These are phyloP conservation scores for Monilinia polystroma DNA, from an alignment of 2,329 filamentous ascomycete species.

Conservation along the genomic window DNA sequence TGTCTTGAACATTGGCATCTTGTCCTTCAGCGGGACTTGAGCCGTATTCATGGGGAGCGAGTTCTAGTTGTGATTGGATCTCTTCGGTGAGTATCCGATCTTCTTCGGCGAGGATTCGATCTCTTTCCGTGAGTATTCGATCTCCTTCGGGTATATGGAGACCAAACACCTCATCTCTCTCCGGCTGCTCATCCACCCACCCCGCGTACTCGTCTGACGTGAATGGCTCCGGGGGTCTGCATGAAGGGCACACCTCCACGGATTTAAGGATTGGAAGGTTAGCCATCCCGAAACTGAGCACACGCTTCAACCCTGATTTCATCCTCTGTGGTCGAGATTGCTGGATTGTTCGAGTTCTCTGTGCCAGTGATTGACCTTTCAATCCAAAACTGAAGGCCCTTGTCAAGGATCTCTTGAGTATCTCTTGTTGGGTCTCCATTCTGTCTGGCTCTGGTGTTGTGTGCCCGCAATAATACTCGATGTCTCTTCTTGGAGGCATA, in stretches of 20 bases:
- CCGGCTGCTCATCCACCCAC: not conserved
- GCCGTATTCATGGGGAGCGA: not conserved
- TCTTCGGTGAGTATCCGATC: not conserved
- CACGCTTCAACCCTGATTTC: not conserved
- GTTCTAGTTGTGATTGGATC: not conserved
- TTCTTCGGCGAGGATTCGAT: too few relatives aligned
- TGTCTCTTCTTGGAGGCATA: not conserved
- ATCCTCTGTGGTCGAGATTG: not conserved
- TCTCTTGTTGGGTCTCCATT: not conserved
- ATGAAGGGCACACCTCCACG: not conserved
- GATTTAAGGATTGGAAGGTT: not conserved
- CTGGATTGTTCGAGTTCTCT: not conserved
- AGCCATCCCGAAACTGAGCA: not conserved
- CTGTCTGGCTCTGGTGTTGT: not conserved
- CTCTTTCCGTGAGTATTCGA: too few relatives aligned
- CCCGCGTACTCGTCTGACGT: not conserved
- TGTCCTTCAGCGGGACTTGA: not conserved
- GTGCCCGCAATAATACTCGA: not conserved
- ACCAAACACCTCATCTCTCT: too few relatives aligned
- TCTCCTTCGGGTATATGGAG: too few relatives aligned
- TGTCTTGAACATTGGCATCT: not conserved
- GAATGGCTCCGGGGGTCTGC: not conserved
- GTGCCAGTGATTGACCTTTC: not conserved
- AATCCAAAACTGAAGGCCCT: not conserved
- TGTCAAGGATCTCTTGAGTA: not conserved